Evolutionary conservation across 192 early-diverging fungal species (phyloP), one percentile per base, ranked within the genome.

Genomic region (Borealophlyctis nickersoniae): DNA sequence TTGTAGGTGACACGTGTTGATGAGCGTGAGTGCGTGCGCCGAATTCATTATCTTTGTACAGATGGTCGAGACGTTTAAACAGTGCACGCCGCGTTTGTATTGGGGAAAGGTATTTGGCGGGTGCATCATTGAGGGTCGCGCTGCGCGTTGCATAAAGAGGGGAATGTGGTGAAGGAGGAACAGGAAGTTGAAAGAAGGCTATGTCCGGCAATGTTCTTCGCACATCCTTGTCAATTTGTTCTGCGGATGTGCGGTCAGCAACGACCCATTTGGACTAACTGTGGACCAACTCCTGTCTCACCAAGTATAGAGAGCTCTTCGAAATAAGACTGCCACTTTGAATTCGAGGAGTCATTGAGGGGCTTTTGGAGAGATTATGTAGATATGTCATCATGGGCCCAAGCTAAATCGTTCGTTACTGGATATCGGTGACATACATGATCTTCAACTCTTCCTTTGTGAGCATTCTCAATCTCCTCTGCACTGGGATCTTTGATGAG

Each of bases 151-250:
- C 24, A 16, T 33, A 23, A 27, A 58, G 60, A 30, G 54, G 57
- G 49, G 52, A 63, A 26, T 36, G 30, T 33, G 34, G 30, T n/a
- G 49, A 50, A 29, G 26, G 35, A 11, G 83, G 77, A 29, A 91
- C 81, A 19, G 81, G 84, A 2, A 74, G 75, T 60, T 86, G 87
- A 58, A 91, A 90, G 71, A 91, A 90, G 0, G 83, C 82, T 57
- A 90, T 74, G 56, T 91, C 88, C 3, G 90, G 87, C 26, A 90
- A 71, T 4, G 90, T 90, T 19, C 89, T 72, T 45, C 88, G 55
- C 2, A 89, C 83, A 66, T 91, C 89, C 60, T 87, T 88, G 72
- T 89, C 86, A 27, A 90, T 89, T 65, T 91, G 88, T 32, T 90
- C 68, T 49, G 2, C 53, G 19, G n/a, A n/a, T 48, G 39, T n/a